Evolutionary conservation across 2,329 filamentous ascomycete species (phyloP).

Genomic region (Clonostachys solani): DNA sequence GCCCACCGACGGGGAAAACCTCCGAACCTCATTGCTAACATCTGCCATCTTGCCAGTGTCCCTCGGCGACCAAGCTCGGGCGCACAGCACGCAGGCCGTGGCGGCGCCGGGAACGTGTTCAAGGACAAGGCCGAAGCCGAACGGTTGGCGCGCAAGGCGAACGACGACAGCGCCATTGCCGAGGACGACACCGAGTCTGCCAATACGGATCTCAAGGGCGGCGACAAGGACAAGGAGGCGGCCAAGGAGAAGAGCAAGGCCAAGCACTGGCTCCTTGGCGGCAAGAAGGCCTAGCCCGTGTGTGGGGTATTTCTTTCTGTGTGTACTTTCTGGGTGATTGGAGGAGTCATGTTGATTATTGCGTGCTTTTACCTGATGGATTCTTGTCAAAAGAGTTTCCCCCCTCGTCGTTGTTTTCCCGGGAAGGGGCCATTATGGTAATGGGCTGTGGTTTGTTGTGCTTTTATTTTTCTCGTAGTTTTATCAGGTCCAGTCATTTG

Average conservation of each 20-base stretch:
- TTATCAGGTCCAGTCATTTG: background rate
- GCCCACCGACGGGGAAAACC: constrained; percentile 6
- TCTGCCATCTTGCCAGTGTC: constrained; percentile 28
- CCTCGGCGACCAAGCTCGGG: constrained; percentile 52
- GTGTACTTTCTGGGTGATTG: too few relatives aligned
- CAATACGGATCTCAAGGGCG: constrained; percentile 4
- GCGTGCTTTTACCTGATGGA: too few relatives aligned
- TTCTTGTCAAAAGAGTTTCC: too few relatives aligned
- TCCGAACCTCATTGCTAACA: constrained; percentile 1
- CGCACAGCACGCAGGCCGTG: constrained; percentile 65
- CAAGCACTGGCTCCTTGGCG: constrained; percentile 40
- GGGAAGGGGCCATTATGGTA: too few relatives aligned
- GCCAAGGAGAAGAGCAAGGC: background rate
- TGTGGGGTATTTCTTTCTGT: too few relatives aligned
- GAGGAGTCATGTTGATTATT: too few relatives aligned
- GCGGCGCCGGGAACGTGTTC: constrained; percentile 70
- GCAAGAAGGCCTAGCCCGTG: constrained; percentile 36
- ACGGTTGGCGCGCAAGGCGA: constrained; percentile 12
- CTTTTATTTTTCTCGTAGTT: constrained; percentile 2
- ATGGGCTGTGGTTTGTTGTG: constrained; percentile 1
- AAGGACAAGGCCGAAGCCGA: constrained; percentile 27
- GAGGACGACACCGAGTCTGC: constrained; percentile 9
- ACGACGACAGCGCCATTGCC: constrained; percentile 25
- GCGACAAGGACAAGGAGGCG: constrained; percentile 10
- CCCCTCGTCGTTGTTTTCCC: too few relatives aligned